Percentiles rank a stretch among this genome's conserved stretches.
These are phyloP conservation scores for Stephania cephalantha DNA, from an alignment of 164 flowering plant genomes.

Conservation along the genomic window DNA sequence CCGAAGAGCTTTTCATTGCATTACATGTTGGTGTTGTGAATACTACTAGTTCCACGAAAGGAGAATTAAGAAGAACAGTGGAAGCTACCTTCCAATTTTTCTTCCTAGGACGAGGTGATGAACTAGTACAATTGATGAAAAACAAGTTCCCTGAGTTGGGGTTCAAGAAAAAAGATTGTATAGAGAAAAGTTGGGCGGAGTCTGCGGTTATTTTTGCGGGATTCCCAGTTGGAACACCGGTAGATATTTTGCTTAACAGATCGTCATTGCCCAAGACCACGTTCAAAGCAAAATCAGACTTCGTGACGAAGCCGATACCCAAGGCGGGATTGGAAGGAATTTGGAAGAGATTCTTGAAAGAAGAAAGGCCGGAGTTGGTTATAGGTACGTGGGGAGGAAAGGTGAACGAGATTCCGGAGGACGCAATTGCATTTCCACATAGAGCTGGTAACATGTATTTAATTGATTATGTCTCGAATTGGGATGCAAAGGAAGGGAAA, in stretches of 20 bases:
- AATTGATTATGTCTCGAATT: slow-evolving; percentile 8
- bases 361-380: neutral
- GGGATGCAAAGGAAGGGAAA: slow-evolving; percentile 6
- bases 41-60: neutral
- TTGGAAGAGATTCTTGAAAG: slow-evolving; percentile 2
- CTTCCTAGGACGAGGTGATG: neutral
- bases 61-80: neutral
- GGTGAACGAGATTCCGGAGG: slow-evolving; percentile 8
- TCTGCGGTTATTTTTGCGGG: neutral
- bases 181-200: slow-evolving; percentile 9
- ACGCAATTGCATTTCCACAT: slow-evolving; percentile 4
- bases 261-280: neutral
- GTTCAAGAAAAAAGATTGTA: slow-evolving; percentile 1
- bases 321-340: neutral
- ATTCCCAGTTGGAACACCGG: slow-evolving; percentile 1
- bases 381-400: slow-evolving; percentile 5
- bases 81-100: neutral
- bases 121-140: slow-evolving; percentile 3
- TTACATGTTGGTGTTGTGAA: neutral
- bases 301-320: neutral
- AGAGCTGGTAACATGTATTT: slow-evolving; percentile 12
- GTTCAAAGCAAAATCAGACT: slow-evolving; percentile 6
- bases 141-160: slow-evolving; percentile 11
- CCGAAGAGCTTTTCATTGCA: neutral
- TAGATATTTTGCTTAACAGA: slow-evolving; percentile 4